Evolutionary conservation across 2,329 filamentous ascomycete genomes (phyloP), one percentile per base, ranked within the genome.

Genomic region (Fusarium sp.): DNA sequence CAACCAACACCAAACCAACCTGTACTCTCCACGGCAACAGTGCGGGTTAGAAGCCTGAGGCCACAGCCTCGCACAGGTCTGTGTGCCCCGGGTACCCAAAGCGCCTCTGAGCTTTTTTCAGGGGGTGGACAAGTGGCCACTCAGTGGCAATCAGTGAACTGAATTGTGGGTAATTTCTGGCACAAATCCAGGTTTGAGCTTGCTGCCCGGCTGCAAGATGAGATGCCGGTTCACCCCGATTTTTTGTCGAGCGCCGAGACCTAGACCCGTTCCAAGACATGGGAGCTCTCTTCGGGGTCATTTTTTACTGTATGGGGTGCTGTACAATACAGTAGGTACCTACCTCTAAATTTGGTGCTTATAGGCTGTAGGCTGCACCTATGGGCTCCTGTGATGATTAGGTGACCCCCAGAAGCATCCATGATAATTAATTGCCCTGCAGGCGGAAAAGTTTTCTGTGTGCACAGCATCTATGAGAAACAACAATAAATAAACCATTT

Each of bases 181-280:
- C 45, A 69, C 70, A 68, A 77, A 76, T 72, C 75, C 72, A 54
- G 68, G 66, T 60, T 66, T 60, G 59, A 65, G 49, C 65, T 57
- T 55, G 73, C 63, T 75, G 69, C 63, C 76, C 70, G 73, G 75
- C 76, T 77, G 76, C 76, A 63, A 78, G 77, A 78, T 77, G 73
- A 79, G 75, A 77, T 80, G 74, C 80, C 80, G 80, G 80, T 81
- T 82, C 80, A 75, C 77, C 78, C 80, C 80, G 80, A 82, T 74
- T 74, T 75, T 78, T 78, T 74, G 73, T 75, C 77, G 79, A 75
- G 70, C 77, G 76, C 79, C 79, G 79, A 76, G 75, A 77, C 77
- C 77, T 75, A 71, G 74, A 75, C 77, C 77, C 70, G 69, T 77
- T 69, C 66, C 73, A 55, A 69, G 57, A 51, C 64, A 69, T 69